Percentiles rank a stretch among this genome's conserved stretches.
phyloP scores from a whole-genome alignment of 2,329 filamentous ascomycete species.

The Cryphonectria radicalis region DNA sequence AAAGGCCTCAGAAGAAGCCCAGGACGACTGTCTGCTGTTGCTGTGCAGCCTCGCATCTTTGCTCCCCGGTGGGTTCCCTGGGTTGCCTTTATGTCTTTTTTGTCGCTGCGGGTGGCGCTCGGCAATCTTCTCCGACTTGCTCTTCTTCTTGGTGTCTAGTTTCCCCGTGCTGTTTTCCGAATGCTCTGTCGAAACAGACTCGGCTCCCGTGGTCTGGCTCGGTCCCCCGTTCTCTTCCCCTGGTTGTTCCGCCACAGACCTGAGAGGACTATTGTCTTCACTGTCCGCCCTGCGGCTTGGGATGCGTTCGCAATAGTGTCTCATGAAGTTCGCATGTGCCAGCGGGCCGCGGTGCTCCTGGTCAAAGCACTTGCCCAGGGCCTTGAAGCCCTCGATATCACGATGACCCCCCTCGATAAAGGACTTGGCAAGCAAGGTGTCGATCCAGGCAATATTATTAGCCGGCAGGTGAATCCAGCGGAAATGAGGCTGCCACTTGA shows the following conservation, averaged over 20 bases:
- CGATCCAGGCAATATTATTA: slow-evolving; percentile 64
- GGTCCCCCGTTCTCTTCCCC: slow-evolving; percentile 24
- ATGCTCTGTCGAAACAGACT: slow-evolving; percentile 25
- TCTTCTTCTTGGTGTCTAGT: slow-evolving; percentile 41
- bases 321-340: slow-evolving; percentile 66
- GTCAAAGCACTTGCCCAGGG: slow-evolving; percentile 62
- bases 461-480: slow-evolving; percentile 59
- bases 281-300: slow-evolving; percentile 39
- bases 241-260: slow-evolving; percentile 24
- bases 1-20: slow-evolving; percentile 37
- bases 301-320: slow-evolving; percentile 60
- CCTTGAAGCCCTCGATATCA: slow-evolving; percentile 68
- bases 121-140: slow-evolving; percentile 41
- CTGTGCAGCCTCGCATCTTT: slow-evolving; percentile 36
- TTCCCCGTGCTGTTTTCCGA: slow-evolving; percentile 33
- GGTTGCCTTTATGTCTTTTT: slow-evolving; percentile 41
- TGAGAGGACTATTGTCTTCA: slow-evolving; percentile 38
- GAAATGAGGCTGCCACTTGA: slow-evolving; percentile 51
- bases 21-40: slow-evolving; percentile 28
- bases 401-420: slow-evolving; percentile 66
- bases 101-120: slow-evolving; percentile 42
- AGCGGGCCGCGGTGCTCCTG: slow-evolving; percentile 64
- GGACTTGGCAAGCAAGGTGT: slow-evolving; percentile 64
- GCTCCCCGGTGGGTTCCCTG: slow-evolving; percentile 41
- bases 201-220: slow-evolving; percentile 9